These are phyloP conservation scores for Tulasnella sp. DNA, from an alignment of 768 basidiomycete genomes.

Conservation along the genomic window DNA sequence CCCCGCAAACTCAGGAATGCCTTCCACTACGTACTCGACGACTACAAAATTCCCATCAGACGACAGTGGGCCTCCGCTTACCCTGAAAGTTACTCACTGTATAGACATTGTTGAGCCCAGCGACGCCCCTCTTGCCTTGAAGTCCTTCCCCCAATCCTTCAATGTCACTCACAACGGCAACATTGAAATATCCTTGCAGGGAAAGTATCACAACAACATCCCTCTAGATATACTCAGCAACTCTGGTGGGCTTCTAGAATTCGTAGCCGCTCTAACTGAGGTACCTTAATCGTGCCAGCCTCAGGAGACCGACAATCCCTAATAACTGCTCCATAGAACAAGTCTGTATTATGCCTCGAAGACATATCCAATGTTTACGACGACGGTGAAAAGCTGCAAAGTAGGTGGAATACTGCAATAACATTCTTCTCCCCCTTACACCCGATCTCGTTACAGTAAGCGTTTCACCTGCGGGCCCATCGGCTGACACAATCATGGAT, in stretches of 20 bases:
- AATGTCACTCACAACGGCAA: not conserved
- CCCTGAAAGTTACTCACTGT: not conserved
- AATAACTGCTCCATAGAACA: not conserved
- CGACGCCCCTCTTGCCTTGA: not conserved
- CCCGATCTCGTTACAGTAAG: not conserved
- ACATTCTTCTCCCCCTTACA: not conserved
- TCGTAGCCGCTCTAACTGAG: not conserved
- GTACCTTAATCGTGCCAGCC: not conserved
- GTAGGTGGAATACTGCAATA: not conserved
- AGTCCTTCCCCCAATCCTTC: not conserved
- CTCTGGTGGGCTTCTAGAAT: not conserved
- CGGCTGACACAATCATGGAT: not conserved
- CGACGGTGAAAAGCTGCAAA: not conserved
- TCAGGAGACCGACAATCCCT: not conserved
- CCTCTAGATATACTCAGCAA: not conserved
- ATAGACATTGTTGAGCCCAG: not conserved
- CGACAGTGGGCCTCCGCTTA: not conserved
- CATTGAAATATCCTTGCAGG: not conserved
- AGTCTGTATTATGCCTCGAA: not conserved
- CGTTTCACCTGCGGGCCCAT: not conserved
- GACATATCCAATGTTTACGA: not conserved
- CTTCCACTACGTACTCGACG: not conserved
- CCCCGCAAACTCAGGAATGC: not conserved
- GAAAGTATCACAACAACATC: not conserved
- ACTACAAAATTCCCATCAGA: not conserved